Percentiles rank a stretch among this genome's conserved stretches.
phyloP scores from a whole-genome alignment of 108 stramenopile genomes.

The Skeletonema tropicum region DNA sequence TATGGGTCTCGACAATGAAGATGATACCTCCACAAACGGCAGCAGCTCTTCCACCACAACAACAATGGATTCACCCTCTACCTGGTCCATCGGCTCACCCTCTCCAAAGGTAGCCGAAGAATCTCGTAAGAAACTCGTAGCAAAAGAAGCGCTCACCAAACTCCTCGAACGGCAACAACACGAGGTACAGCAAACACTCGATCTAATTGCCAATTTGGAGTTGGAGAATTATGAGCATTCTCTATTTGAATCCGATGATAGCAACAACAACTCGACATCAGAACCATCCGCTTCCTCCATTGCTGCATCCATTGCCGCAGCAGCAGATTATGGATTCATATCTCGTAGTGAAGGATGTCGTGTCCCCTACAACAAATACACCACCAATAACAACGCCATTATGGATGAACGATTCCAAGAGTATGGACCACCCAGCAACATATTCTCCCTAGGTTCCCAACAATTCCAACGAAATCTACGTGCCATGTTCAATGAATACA shows the following conservation, averaged over 20 bases:
- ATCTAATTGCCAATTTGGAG: conserved; percentile 34
- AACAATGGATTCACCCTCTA: neutral
- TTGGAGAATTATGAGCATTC: conserved; percentile 13
- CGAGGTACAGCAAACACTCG: conserved; percentile 52
- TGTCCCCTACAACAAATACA: conserved; percentile 7
- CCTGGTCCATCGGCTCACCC: conserved; percentile 40
- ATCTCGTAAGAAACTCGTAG: conserved; percentile 29
- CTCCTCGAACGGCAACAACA: conserved; percentile 51
- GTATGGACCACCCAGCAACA: conserved; percentile 65
- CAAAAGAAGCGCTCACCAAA: conserved; percentile 50
- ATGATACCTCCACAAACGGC: neutral
- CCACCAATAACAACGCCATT: neutral
- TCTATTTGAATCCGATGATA: conserved; percentile 6
- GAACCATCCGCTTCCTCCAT: conserved; percentile 19
- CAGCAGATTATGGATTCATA: conserved; percentile 64
- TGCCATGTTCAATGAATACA: conserved; percentile 71
- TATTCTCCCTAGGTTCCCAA: conserved; percentile 48
- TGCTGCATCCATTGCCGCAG: conserved; percentile 51
- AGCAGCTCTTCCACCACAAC: neutral
- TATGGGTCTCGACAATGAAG: neutral
- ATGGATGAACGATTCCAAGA: conserved; percentile 47
- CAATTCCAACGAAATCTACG: conserved; percentile 66
- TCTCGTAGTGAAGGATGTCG: conserved; percentile 66
- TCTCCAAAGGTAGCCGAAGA: conserved; percentile 28
- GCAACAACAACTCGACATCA: neutral